Evolutionary conservation across 129 eudicot species (phyloP), one percentile per base, ranked within the genome.

Genomic region (Lactuca saligna): DNA sequence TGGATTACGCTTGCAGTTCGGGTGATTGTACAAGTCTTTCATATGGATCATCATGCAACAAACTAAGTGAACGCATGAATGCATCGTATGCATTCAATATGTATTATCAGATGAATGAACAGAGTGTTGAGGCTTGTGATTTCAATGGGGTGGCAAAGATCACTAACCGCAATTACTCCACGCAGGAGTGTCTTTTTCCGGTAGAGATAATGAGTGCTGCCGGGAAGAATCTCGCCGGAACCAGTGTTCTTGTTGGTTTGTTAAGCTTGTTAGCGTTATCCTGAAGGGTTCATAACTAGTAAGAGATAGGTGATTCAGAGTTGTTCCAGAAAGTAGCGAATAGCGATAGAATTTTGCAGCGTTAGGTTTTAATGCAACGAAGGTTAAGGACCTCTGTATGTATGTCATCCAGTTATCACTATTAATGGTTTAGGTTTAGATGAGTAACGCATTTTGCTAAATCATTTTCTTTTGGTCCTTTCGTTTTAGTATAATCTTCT

Each of bases 81-180:
- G 39, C 57, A 4, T 86, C 93, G 2, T 86, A 86, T 41, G 89
- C 86, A 2, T 86, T 81, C 61, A 86, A 86, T 65, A 78, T 75
- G 88, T 83, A 80, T 37, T 86, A 70, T 63, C 93, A 86, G 38
- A 78, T 83, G 67, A 65, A 73, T 5, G 63, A 75, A 63, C 93
- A 86, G 39, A 85, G 85, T 17, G 84, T 83, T 10, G 67, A 65
- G 69, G 82, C 88, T 4, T 86, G 93, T 34, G 57, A 66, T 66
- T 86, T 86, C 31, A 32, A 75, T 3, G 93, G 89, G 0, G 39
- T 75, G 34, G 89, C 86, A 0, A 75, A 38, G 74, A 71, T 78
- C 4, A 57, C 57, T 2, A 71, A 71, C 16, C 53, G 25, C 13
- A 78, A 78, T 64, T 68, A 16, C 31, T 78, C 82, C 37, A 41